Base-by-base conservation (phyloP, 192 early-diverging fungal genomes). In the Coemansia biformis region DNA sequence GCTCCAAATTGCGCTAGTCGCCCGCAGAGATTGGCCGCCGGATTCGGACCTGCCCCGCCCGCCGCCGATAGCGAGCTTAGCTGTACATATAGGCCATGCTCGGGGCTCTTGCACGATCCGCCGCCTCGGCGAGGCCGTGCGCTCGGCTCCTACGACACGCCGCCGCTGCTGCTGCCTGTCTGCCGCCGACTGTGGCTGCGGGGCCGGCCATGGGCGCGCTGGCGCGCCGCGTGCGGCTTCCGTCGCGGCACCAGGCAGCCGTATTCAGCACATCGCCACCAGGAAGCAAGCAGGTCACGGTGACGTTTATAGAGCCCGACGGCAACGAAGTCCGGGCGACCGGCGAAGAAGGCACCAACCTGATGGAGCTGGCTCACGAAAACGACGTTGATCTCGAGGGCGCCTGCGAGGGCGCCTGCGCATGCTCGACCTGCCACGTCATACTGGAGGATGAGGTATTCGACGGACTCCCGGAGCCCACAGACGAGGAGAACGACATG, bases 401-500 rank as follows among this genome's bases (percentile, higher is more conserved):
- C 29, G 95, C 95, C 13, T 98, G 95, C 65, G 95, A 98, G 57
- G 91, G 89, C 13, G 94, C 93, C 2, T 75, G 92, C 51, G 94
- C 91, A 0, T 93, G 91, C 55, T 94, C 92, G 11, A 93, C 91
- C 0, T 95, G 93, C 73, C 95, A 98, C 64, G 86, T 98, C 24
- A 87, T 98, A 19, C 64, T 91, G 47, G 86, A 89, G 1, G 82
- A 81, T 18, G 69, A 85, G 21, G 82, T 86, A 49, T 98, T 83
- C 68, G 80, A 90, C 29, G 83, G 80, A 50, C 76, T 98, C 42
- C 88, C 87, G 16, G 93, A 96, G 61, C 95, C 95, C 3, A 81
- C 85, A 5, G 95, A 98, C 63, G 95, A 98, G 58, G 95, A 98
- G 51, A 93, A 96, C 57, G 95, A 98, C 65, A 96, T 98, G 93